Conservation (phyloP, 148 eudicot species). For the Gaultheria prostrata region DNA sequence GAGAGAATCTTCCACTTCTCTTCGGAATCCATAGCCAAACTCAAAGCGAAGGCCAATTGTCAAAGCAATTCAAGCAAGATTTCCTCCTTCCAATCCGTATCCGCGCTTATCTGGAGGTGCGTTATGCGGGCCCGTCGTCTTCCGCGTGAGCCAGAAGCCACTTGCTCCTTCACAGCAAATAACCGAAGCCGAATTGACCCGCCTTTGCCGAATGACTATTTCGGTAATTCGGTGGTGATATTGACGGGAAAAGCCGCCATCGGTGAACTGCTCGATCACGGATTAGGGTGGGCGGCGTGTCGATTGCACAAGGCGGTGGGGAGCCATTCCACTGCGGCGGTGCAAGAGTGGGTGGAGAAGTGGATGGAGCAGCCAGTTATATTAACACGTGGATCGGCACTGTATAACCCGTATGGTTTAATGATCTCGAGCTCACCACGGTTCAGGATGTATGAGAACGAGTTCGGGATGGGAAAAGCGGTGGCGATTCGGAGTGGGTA, state of each 20-base stretch:
- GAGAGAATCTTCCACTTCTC: conserved; percentile 35
- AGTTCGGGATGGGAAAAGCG: conserved; percentile 31
- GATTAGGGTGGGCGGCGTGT: background rate
- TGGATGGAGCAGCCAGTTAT: conserved; percentile 18
- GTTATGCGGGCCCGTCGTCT: conserved; percentile 16
- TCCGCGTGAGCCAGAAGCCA: background rate
- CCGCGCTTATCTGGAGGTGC: conserved; percentile 27
- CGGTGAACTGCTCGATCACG: background rate
- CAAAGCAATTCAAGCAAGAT: conserved; percentile 18
- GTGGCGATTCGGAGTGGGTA: conserved; percentile 28
- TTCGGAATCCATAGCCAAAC: conserved; percentile 13
- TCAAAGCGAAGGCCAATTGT: conserved; percentile 27
- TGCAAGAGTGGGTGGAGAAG: conserved; percentile 4
- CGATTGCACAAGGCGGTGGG: background rate
- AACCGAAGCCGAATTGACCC: conserved; percentile 25
- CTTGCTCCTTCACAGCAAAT: conserved; percentile 3
- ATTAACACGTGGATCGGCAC: conserved; percentile 5
- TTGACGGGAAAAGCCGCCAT: background rate
- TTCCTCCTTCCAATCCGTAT: conserved; percentile 29
- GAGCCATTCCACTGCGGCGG: conserved; percentile 6
- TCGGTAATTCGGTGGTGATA: conserved; percentile 16
- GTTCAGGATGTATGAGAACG: conserved; percentile 26
- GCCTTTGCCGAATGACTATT: conserved; percentile 21
- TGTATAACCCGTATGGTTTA: conserved; percentile 19
- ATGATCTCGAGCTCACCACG: conserved; percentile 27